Base-by-base conservation (phyloP, 176 grass and related monocot species). In the Aegilops umbellulata region DNA sequence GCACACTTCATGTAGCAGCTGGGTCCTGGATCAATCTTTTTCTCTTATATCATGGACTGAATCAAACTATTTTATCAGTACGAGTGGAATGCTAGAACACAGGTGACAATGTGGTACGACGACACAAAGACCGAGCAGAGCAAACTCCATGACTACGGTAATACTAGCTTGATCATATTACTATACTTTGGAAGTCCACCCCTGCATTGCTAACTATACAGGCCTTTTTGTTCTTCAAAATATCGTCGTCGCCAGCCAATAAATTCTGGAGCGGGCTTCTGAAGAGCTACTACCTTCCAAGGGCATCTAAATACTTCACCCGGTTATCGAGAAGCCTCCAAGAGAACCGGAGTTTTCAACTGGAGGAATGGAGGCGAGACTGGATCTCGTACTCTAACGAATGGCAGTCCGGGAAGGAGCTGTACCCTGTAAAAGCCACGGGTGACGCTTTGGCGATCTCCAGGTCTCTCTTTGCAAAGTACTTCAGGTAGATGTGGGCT, bases 21-120 rank as follows among this genome's bases (percentile, higher is more conserved):
- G 2, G 23, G 29, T 78, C 67, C 49, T 49, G 60, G 24, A 57
- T 51, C n/a, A 29, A 53, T 20, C 39, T 12, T 47, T 73, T 62
- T 23, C n/a, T 77, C 9, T 24, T 3, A 63, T 85, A 66, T 42
- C 14, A 10, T 69, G 55, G 11, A 58, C 51, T 76, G 80, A 74
- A 74, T 69, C 20, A 10, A 83, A 35, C 34, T 78, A 78, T 75
- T 55, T 19, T 83, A 85, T 20, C 86, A 98, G 96, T 95, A 95
- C 9, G 93, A 98, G 60, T 95, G 96, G 96, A 98, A 98, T 67
- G 96, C 96, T 67, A 92, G 93, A 82, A 98, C 96, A 31, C 96
- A 98, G 89, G 91, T 98, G 78, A 94, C 96, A 65, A 98, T 98
- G 96, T 98, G 96, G 96, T 98, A 95, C 27, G 96, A 95, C 82